Conservation (phyloP, 768 basidiomycete genomes). For the Cyclocybe aegerita region DNA sequence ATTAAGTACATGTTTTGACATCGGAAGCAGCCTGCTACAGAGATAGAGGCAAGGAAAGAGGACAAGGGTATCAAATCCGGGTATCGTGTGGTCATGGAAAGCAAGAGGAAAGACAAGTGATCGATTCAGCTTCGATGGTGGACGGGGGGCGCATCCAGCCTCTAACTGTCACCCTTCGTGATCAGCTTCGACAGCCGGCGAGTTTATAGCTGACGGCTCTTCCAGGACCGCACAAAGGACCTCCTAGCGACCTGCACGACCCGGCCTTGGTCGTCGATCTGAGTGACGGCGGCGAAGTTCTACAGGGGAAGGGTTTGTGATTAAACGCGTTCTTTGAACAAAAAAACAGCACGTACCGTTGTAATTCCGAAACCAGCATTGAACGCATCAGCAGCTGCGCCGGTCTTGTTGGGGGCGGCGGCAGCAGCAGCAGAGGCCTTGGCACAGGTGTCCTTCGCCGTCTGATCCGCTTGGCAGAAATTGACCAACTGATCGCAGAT, state of each 20-base stretch:
- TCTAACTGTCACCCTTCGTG: no score
- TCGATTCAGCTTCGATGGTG: no score
- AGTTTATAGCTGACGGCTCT: no score
- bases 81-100: no score
- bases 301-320: slow-evolving; percentile 9
- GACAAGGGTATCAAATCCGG: no score
- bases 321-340: not conserved
- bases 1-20: no score
- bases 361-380: slow-evolving; percentile 56
- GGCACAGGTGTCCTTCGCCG: slow-evolving; percentile 49
- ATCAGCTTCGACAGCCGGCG: no score
- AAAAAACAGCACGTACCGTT: slow-evolving; percentile 31
- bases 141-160: no score
- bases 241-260: slow-evolving; percentile 19
- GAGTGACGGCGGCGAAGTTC: slow-evolving; percentile 45
- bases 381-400: slow-evolving; percentile 62
- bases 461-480: slow-evolving; percentile 52
- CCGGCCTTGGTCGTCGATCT: slow-evolving; percentile 45
- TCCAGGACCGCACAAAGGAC: no score
- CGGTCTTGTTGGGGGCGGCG: slow-evolving; percentile 39
- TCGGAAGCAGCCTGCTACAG: no score
- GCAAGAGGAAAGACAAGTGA: no score
- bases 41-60: no score
- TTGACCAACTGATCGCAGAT: slow-evolving; percentile 58
- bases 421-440: slow-evolving; percentile 41